These are phyloP conservation scores for Pyrenophora teres DNA, from an alignment of 2,329 filamentous ascomycete species.

Conservation along the genomic window DNA sequence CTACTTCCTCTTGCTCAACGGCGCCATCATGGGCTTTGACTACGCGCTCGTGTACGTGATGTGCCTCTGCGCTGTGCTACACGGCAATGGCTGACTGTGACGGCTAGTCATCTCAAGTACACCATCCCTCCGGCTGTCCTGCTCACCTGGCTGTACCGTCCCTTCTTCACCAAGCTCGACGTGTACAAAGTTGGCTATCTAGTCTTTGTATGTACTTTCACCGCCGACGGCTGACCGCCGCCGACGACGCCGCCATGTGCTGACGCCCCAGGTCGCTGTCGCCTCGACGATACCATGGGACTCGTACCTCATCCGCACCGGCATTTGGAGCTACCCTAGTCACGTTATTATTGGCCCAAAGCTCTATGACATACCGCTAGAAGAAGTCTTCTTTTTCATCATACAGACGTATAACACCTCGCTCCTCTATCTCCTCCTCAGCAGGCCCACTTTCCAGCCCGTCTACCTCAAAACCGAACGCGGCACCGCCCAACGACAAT, in stretches of 20 bases:
- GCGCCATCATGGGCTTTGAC: slow-evolving; percentile 59
- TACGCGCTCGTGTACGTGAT: slow-evolving; percentile 65
- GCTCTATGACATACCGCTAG: slow-evolving; percentile 67
- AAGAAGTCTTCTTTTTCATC: slow-evolving; percentile 78
- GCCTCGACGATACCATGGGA: slow-evolving; percentile 75
- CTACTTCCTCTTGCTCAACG: slow-evolving; percentile 7
- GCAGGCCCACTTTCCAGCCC: slow-evolving; percentile 65
- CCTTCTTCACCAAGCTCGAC: slow-evolving; percentile 66
- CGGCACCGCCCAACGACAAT: slow-evolving; percentile 36
- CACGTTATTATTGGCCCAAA: slow-evolving; percentile 67
- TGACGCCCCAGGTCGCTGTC: slow-evolving; percentile 61
- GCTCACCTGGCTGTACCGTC: slow-evolving; percentile 64
- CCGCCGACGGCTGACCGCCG: neutral
- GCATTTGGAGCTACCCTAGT: slow-evolving; percentile 73
- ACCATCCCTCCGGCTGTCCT: slow-evolving; percentile 67
- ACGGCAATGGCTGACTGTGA: slow-evolving; percentile 17
- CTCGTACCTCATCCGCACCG: slow-evolving; percentile 70
- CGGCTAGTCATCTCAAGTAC: slow-evolving; percentile 65
- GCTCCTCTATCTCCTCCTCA: slow-evolving; percentile 69
- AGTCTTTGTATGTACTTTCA: slow-evolving; percentile 51
- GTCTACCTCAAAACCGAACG: slow-evolving; percentile 55
- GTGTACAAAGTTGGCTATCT: slow-evolving; percentile 66
- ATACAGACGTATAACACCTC: slow-evolving; percentile 77
- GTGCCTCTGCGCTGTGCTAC: slow-evolving; percentile 4
- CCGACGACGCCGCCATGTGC: slow-evolving; percentile 3